These are phyloP conservation scores for Stereocaulon alpinum DNA, from an alignment of 495 filamentous ascomycete genomes.

Conservation along the genomic window DNA sequence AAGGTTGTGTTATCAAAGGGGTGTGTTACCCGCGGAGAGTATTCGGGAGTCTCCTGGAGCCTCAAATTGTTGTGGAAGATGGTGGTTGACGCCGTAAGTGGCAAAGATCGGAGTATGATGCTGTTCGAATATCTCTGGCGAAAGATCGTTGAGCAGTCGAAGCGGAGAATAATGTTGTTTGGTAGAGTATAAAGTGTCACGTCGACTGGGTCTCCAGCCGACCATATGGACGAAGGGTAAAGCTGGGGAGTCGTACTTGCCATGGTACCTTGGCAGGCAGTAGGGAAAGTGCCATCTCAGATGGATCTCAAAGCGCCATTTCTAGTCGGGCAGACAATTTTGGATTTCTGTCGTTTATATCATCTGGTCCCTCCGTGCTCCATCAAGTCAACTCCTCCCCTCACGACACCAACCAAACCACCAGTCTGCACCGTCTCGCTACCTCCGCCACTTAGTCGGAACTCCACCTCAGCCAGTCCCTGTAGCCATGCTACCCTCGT, in stretches of 20 bases:
- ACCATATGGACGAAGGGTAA: not conserved
- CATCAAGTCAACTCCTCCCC: slow-evolving; percentile 75
- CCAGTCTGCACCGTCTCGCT: slow-evolving; percentile 88
- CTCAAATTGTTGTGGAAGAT: no score
- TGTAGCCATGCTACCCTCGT: slow-evolving; percentile 87
- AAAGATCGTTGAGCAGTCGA: not conserved
- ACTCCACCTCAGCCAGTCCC: slow-evolving; percentile 85
- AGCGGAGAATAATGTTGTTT: not conserved
- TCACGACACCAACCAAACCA: slow-evolving; percentile 78
- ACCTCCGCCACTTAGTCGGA: slow-evolving; percentile 77
- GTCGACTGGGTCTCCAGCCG: not conserved
- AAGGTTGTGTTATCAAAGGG: no score
- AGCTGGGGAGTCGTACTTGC: not conserved
- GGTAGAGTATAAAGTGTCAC: not conserved
- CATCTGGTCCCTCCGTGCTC: slow-evolving; percentile 26
- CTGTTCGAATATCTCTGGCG: not conserved
- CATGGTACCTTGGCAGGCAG: not conserved
- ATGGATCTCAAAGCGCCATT: not conserved
- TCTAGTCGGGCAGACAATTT: not conserved
- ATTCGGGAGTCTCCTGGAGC: no score
- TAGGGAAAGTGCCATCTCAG: not conserved
- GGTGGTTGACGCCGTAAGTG: no score
- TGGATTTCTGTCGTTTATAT: not conserved
- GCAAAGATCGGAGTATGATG: not conserved
- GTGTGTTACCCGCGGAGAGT: no score